phyloP scores from a whole-genome alignment of 176 grass and related monocot species.

The Oryza longistaminata region DNA sequence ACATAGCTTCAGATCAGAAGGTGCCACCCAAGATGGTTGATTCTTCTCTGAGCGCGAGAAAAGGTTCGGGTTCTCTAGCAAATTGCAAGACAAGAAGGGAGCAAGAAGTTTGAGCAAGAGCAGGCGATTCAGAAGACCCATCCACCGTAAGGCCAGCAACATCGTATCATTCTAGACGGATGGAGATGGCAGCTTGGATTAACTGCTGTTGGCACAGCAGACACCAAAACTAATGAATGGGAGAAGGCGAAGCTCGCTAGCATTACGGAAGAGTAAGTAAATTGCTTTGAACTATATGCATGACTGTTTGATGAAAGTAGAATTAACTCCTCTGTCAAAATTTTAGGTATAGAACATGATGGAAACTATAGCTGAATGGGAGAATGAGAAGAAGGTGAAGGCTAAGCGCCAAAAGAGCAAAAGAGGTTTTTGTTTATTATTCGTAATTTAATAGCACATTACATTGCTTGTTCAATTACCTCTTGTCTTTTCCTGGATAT shows the following conservation, averaged over 20 bases:
- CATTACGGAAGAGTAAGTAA: constrained; percentile 56
- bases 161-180: constrained; percentile 42
- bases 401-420: constrained; percentile 57
- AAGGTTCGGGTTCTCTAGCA: constrained; percentile 51
- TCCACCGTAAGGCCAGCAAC: constrained; percentile 37
- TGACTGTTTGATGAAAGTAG: not conserved
- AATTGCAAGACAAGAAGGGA: constrained; percentile 51
- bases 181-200: not conserved
- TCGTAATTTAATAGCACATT: constrained; percentile 21
- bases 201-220: constrained; percentile 12
- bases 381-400: constrained; percentile 73
- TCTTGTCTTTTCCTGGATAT: not conserved
- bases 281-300: not conserved
- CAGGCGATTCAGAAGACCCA: constrained; percentile 46
- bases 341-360: constrained; percentile 68
- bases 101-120: constrained; percentile 54
- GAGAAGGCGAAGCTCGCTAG: constrained; percentile 62
- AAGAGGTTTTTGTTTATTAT: constrained; percentile 66
- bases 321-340: constrained; percentile 17
- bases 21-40: constrained; percentile 37
- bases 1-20: constrained; percentile 25
- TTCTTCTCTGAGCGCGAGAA: constrained; percentile 38
- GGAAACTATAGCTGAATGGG: constrained; percentile 68
- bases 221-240: constrained; percentile 63
- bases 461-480: not conserved